Percentiles rank a stretch among this genome's conserved stretches.
Conservation (phyloP, 495 filamentous ascomycete species). For the Trichoderma orchidacearum region DNA sequence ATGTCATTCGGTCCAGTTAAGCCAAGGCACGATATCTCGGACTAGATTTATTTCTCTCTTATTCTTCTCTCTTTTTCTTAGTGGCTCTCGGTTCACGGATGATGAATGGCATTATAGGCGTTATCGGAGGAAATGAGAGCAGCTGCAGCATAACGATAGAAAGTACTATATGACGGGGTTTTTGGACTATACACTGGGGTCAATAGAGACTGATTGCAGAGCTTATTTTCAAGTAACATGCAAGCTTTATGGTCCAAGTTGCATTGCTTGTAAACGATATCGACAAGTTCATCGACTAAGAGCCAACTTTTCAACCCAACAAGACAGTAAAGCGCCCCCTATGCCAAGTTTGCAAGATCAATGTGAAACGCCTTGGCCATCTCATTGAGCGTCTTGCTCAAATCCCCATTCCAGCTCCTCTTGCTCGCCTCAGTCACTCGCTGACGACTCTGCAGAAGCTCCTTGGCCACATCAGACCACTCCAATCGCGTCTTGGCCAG, state of each 20-base stretch:
- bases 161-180: background rate
- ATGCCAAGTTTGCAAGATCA: background rate
- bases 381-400: background rate
- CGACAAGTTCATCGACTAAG: no score
- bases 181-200: background rate
- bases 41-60: no score
- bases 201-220: no score
- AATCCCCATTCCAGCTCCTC: background rate
- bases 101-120: background rate
- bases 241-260: no score
- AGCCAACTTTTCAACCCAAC: no score
- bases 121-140: background rate
- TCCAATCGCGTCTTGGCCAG: background rate
- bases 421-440: background rate
- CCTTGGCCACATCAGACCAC: background rate
- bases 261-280: no score
- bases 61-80: no score
- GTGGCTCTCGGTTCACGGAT: background rate
- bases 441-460: background rate
- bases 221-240: no score
- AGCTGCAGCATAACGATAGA: background rate
- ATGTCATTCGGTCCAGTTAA: conserved; percentile 26
- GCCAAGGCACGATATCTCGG: background rate
- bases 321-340: background rate
- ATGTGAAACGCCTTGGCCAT: background rate